phyloP scores from a whole-genome alignment of 805 yeast genomes.

The Metschnikowia cubensis region DNA sequence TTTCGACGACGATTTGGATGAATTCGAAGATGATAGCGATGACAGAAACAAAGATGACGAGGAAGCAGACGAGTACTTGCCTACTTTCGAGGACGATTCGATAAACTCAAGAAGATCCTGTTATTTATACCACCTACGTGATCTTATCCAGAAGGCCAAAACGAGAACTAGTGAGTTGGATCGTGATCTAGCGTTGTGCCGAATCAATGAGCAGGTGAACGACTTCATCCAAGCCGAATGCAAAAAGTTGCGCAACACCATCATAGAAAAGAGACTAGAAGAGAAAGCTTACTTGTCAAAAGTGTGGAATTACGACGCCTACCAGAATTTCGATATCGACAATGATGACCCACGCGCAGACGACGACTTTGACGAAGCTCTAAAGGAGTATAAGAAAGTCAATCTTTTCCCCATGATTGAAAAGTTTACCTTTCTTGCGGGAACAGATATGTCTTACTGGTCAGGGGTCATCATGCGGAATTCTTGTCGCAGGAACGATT shows the following conservation, averaged over 20 bases:
- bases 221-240: conserved; percentile 31
- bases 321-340: conserved; percentile 40
- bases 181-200: conserved; percentile 31
- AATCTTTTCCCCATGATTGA: conserved; percentile 91
- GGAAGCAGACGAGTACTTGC: conserved; percentile 22
- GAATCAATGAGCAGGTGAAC: conserved; percentile 31
- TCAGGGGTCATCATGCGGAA: conserved; percentile 97
- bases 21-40: conserved; percentile 20
- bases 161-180: conserved; percentile 30
- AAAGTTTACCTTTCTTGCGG: conserved; percentile 69
- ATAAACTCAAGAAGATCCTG: conserved; percentile 11
- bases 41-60: conserved; percentile 21
- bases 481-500: conserved; percentile 87
- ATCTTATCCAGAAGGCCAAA: conserved; percentile 33
- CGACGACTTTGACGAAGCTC: conserved; percentile 35
- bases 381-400: conserved; percentile 45
- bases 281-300: conserved; percentile 28
- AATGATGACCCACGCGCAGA: conserved; percentile 17
- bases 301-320: conserved; percentile 40
- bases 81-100: conserved; percentile 12
- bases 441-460: conserved; percentile 89
- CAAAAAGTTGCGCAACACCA: conserved; percentile 27
- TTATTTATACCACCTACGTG: conserved; percentile 28
- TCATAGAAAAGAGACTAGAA: conserved; percentile 31
- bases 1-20: conserved; percentile 26